Base-by-base conservation (phyloP, 164 flowering plant genomes). In the Tetracentron sinense region DNA sequence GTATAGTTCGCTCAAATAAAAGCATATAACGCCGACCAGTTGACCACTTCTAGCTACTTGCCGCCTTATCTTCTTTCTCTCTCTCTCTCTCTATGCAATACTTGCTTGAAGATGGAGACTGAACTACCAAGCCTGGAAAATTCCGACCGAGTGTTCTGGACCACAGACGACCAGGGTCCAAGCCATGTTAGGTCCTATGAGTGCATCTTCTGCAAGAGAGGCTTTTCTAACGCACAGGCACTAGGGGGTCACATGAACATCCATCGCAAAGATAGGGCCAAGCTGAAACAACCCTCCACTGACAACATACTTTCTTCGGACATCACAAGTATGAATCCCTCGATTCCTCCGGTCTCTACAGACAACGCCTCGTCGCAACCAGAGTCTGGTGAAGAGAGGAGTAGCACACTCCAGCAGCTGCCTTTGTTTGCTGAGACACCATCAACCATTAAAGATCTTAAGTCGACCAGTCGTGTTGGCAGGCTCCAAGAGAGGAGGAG, bases 161-260 rank as follows among this genome's bases (percentile, higher is more conserved):
- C 44, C 3, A 19, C 50, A 54, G 63, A 68, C 10, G 61, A 70
- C 6, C 58, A 68, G 33, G 63, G 54, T 54, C 27, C 64, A 64
- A 68, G 60, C 54, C 72, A 62, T 31, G 47, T 15, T 25, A 75
- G 78, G 59, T 74, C 75, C 14, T 81, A 81, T 21, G 82, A 72
- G 63, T 81, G 85, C 63, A 72, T 42, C 23, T 78, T 76, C 44
- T 81, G 85, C 68, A 81, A 77, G 67, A 68, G 80, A 68, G 82
- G 82, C 5, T 81, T 81, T 68, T 61, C 80, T 7, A 78, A 76
- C 44, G 85, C 84, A 54, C 84, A 81, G 46, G 84, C 84, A 0
- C 65, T 81, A 26, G 84, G 84, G 6, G 84, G 84, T 21, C 85
- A 81, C 67, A 81, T 81, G 85, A 81, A 81, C 35, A 76, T 81